Percentiles rank a stretch among this genome's conserved stretches.
Evolutionary conservation across 2,329 filamentous ascomycete genomes (phyloP).

Genomic region (Fusarium sp.): DNA sequence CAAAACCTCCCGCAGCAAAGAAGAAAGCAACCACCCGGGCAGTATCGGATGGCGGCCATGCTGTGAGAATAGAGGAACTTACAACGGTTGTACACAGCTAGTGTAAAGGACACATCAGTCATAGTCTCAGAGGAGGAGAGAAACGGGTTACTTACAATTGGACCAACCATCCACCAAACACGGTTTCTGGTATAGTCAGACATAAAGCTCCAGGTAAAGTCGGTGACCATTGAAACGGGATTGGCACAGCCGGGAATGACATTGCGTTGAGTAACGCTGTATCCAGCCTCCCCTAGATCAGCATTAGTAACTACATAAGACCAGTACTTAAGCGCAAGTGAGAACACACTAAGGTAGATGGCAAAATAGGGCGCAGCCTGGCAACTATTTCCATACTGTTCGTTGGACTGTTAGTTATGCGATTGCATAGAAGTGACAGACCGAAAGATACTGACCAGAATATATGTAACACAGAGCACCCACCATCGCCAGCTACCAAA

Average conservation of each 20-base stretch:
- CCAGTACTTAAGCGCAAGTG: background rate
- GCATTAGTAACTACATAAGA: background rate
- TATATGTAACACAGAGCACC: background rate
- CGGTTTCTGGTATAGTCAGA: background rate
- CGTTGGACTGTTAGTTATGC: too few species aligned
- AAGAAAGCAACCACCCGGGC: background rate
- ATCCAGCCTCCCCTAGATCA: background rate
- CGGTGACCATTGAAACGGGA: background rate
- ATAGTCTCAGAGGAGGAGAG: background rate
- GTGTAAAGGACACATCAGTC: background rate
- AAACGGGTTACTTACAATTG: background rate
- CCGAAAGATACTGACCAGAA: background rate
- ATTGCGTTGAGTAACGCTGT: background rate
- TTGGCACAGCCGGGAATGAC: background rate
- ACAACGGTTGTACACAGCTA: background rate
- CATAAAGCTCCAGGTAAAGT: background rate
- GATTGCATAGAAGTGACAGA: background rate
- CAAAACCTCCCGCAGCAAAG: background rate
- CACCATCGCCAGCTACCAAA: background rate
- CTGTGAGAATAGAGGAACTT: background rate
- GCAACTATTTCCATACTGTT: background rate
- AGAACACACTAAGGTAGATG: background rate
- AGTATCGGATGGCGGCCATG: background rate
- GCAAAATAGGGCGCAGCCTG: background rate
- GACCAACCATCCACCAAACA: background rate